Conservation (phyloP, 305 asterid genomes). For the Fraxinus floribunda region DNA sequence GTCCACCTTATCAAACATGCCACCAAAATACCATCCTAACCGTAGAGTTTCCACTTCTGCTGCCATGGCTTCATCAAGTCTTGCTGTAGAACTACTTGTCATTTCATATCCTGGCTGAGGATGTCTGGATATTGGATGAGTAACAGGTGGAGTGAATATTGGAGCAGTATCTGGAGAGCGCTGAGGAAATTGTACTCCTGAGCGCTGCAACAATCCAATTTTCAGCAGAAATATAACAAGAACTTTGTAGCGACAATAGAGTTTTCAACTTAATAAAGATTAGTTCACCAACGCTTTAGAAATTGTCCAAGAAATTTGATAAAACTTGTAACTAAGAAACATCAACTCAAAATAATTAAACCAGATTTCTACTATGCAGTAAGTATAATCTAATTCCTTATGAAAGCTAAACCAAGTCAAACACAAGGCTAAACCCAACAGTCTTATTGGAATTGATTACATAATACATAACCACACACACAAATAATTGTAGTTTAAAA, state of each 20-base stretch:
- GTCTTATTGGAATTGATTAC: not conserved
- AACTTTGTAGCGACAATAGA: not conserved
- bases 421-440: not conserved
- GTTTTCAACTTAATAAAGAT: not conserved
- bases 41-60: slow-evolving; percentile 69
- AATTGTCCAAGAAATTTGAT: not conserved
- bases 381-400: not conserved
- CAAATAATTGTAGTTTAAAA: not conserved
- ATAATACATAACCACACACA: not conserved
- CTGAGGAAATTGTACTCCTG: slow-evolving; percentile 74
- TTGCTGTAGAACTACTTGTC: slow-evolving; percentile 83
- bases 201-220: slow-evolving; percentile 50
- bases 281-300: not conserved
- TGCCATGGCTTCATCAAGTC: slow-evolving; percentile 96
- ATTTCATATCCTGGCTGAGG: slow-evolving; percentile 92
- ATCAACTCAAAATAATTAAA: not conserved
- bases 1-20: not conserved
- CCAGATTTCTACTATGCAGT: not conserved
- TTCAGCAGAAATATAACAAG: not conserved
- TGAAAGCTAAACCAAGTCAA: not conserved
- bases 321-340: not conserved
- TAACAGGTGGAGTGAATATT: slow-evolving; percentile 78
- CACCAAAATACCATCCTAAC: slow-evolving; percentile 29
- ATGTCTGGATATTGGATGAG: slow-evolving; percentile 50
- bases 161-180: slow-evolving; percentile 66